Conservation (phyloP, 768 basidiomycete species). For the Naganishia vishniacii region DNA sequence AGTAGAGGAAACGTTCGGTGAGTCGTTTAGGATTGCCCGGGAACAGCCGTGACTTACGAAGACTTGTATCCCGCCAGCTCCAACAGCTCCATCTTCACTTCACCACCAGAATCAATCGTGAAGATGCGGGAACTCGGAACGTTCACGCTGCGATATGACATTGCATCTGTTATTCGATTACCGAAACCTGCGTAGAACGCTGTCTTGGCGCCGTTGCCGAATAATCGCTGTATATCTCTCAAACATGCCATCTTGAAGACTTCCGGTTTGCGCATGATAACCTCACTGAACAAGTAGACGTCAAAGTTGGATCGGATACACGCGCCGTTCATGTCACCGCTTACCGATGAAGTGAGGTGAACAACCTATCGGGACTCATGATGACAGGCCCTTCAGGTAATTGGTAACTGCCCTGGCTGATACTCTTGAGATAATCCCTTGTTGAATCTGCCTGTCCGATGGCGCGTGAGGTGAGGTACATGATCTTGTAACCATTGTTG, state of each 20-base stretch:
- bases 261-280: constrained; percentile 97
- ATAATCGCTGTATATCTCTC: constrained; percentile 85
- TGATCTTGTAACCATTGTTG: constrained; percentile 93
- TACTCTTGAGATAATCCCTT: constrained; percentile 83
- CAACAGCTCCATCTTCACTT: constrained; percentile 95
- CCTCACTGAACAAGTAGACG: constrained; percentile 61
- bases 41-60: constrained; percentile 57
- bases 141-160: constrained; percentile 94
- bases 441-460: constrained; percentile 98
- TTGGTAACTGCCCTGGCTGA: constrained; percentile 91
- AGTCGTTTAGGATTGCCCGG: not conserved
- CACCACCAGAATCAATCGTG: constrained; percentile 85
- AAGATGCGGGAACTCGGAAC: constrained; percentile 91
- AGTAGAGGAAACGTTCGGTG: not conserved
- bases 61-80: constrained; percentile 96
- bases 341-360: constrained; percentile 88
- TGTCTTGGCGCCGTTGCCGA: constrained; percentile 59
- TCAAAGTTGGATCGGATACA: not conserved
- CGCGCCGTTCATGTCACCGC: constrained; percentile 32
- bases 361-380: constrained; percentile 94
- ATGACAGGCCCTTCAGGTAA: constrained; percentile 97
- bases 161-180: constrained; percentile 93
- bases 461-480: constrained; percentile 94
- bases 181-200: constrained; percentile 96
- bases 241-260: constrained; percentile 99